Evolutionary conservation across 345 rosid species (phyloP).

Genomic region (Theobroma cacao): DNA sequence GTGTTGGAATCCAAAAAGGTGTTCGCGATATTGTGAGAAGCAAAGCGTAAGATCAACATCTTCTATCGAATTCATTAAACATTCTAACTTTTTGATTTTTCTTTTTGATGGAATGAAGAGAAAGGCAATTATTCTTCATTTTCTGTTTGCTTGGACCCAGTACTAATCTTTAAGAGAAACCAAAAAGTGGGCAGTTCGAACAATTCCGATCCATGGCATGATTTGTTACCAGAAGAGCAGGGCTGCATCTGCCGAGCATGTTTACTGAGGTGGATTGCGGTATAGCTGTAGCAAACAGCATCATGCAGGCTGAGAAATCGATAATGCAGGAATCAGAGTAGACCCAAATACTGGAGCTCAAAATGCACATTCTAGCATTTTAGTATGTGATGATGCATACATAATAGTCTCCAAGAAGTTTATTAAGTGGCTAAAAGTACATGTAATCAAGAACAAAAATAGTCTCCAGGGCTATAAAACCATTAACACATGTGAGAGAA

Average conservation of each 20-base stretch:
- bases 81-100: no score
- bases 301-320: neutral
- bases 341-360: neutral
- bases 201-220: neutral
- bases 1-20: neutral
- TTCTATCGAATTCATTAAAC: no score
- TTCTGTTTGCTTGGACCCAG: neutral
- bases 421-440: constrained; percentile 37
- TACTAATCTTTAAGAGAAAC: neutral
- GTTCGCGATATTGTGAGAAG: neutral
- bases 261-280: no score
- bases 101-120: no score
- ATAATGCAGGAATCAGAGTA: neutral
- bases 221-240: no score
- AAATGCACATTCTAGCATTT: constrained; percentile 6
- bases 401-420: constrained; percentile 31
- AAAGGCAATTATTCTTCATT: no score
- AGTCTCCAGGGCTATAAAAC: constrained; percentile 37
- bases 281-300: no score
- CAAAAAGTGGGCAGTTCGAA: no score
- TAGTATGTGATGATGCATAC: neutral
- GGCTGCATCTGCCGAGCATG: no score
- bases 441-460: constrained; percentile 39
- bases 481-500: constrained; percentile 29
- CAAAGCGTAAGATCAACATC: no score